Percentiles rank a stretch among this genome's conserved stretches.
Conservation (phyloP, 139 green algal species). For the Haematococcus lacustris region DNA sequence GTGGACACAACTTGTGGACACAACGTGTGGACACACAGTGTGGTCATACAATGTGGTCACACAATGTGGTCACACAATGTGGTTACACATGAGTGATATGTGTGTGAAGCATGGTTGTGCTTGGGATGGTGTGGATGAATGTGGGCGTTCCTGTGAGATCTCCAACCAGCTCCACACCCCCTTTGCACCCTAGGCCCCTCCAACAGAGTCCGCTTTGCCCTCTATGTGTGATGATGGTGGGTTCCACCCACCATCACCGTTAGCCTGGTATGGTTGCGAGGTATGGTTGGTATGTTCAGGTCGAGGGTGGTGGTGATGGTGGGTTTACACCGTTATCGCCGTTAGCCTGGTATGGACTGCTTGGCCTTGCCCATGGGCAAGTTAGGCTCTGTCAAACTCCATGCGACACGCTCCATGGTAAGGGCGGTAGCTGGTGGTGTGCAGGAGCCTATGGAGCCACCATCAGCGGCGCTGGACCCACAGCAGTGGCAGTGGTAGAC, state of each 20-base stretch:
- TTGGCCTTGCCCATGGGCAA: not conserved
- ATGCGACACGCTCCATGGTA: not conserved
- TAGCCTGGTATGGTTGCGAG: not conserved
- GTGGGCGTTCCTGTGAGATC: not conserved
- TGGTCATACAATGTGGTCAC: no score
- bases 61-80: no score
- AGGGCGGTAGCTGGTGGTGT: not conserved
- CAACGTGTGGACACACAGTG: no score
- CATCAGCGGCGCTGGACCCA: constrained; percentile 93
- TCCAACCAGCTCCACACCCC: no score
- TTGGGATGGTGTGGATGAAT: not conserved
- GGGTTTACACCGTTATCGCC: not conserved
- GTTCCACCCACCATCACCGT: not conserved
- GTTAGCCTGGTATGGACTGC: not conserved
- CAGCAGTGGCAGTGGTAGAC: constrained; percentile 86
- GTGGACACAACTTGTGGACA: no score
- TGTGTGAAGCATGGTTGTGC: no score
- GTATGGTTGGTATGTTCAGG: not conserved
- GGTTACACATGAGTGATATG: no score
- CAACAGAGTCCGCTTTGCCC: no score
- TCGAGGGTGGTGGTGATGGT: not conserved
- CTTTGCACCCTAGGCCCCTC: no score
- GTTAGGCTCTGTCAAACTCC: not conserved
- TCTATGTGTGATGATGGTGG: not conserved
- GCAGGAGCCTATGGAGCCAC: constrained; percentile 89